Evolutionary conservation across 2,329 filamentous ascomycete genomes (phyloP).

Genomic region (Tolypocladium ovalisporum): DNA sequence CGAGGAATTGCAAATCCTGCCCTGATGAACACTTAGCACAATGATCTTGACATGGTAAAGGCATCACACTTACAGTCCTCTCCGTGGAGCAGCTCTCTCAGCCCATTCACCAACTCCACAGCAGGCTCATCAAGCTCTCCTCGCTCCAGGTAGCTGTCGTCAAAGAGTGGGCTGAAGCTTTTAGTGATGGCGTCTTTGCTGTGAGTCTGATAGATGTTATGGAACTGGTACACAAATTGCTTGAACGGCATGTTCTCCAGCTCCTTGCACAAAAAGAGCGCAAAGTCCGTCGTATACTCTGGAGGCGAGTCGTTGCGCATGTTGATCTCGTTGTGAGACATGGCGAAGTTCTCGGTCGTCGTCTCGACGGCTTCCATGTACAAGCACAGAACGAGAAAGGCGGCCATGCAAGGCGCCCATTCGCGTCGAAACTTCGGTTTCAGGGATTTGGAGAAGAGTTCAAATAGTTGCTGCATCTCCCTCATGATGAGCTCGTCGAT

Average conservation of each 20-base stretch:
- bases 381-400: slow-evolving; percentile 45
- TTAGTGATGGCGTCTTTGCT: slow-evolving; percentile 33
- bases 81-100: slow-evolving; percentile 33
- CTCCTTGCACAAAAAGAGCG: slow-evolving; percentile 35
- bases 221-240: slow-evolving; percentile 50
- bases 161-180: slow-evolving; percentile 45
- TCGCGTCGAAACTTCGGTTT: slow-evolving; percentile 41
- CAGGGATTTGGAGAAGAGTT: slow-evolving; percentile 39
- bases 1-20: slow-evolving; percentile 29
- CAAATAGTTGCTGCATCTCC: slow-evolving; percentile 41
- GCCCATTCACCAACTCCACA: slow-evolving; percentile 30
- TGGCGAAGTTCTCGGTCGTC: slow-evolving; percentile 39
- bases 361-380: slow-evolving; percentile 49
- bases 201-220: slow-evolving; percentile 49
- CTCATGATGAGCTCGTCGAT: slow-evolving; percentile 42
- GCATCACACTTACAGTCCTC: slow-evolving; percentile 29
- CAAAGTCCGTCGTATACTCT: slow-evolving; percentile 28
- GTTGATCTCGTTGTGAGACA: slow-evolving; percentile 39
- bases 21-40: slow-evolving; percentile 12
- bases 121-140: slow-evolving; percentile 35
- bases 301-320: slow-evolving; percentile 25
- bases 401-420: slow-evolving; percentile 46
- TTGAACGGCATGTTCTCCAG: slow-evolving; percentile 49
- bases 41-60: neutral
- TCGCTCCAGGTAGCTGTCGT: slow-evolving; percentile 27